Evolutionary conservation across 805 yeast genomes (phyloP), one percentile per base, ranked within the genome.

Genomic region (Suhomyces kilbournensis): DNA sequence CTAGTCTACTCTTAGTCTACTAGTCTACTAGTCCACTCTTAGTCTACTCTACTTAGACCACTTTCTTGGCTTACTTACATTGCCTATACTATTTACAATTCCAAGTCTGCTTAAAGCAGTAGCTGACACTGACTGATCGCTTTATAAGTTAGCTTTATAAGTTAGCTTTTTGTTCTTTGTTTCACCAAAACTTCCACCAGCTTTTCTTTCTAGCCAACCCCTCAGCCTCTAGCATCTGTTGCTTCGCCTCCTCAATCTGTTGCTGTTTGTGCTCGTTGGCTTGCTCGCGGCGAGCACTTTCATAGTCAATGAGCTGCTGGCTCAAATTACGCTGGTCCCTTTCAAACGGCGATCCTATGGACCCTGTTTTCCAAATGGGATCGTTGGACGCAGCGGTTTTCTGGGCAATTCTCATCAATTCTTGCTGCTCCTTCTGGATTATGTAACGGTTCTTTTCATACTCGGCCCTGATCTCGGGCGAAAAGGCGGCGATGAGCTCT

Each of bases 321-420:
- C 62, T 67, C 44, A 60, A 57, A 47, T 72, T 68, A 47, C 75
- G 56, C 19, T 72, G 66, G 46, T 80, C 77, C 52, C 59, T 69
- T 49, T 77, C 93, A 80, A 88, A 86, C 0, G 96, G 94, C 1
- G 86, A 79, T 44, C 74, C 71, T 38, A 88, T 78, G 1, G 83
- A 74, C 0, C 92, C 96, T 0, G 96, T 83, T 64, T 80, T 85
- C 96, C 96, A 88, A 47, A 88, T 82, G 0, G 96, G 96, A 51
- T 87, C 90, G 58, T 84, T 77, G 14, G 90, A 84, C 1, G 79
- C 76, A 2, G 90, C 69, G 0, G 94, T 87, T 55, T 78, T 63
- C 52, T 79, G 73, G 0, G 82, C 92, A 23, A 86, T 82, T 56
- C 80, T 81, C 80, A 86, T 86, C 56, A 88, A 66, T 61, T 82